Evolutionary conservation across 768 basidiomycete species (phyloP).

Genomic region (Dentipellis fragilis): DNA sequence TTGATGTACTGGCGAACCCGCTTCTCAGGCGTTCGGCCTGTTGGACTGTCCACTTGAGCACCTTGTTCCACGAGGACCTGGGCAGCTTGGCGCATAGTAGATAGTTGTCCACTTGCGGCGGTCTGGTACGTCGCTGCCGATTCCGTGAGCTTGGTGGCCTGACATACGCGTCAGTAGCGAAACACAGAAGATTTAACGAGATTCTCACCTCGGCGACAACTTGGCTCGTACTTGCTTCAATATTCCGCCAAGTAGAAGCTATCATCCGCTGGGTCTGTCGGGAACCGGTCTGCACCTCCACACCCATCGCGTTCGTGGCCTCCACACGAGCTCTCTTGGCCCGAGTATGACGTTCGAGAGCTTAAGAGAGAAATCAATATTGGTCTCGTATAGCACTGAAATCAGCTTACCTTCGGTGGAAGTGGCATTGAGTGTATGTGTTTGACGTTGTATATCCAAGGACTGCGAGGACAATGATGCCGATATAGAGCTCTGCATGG

Average conservation of each 20-base stretch:
- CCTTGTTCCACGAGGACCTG: slow-evolving; percentile 46
- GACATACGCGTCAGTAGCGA: slow-evolving; percentile 4
- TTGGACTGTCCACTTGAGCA: slow-evolving; percentile 50
- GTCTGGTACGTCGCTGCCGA: slow-evolving; percentile 35
- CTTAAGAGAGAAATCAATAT: slow-evolving; percentile 21
- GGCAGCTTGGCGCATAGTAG: slow-evolving; percentile 38
- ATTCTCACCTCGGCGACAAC: slow-evolving; percentile 44
- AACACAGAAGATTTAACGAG: background rate
- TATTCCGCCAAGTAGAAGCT: slow-evolving; percentile 37
- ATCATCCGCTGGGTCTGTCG: slow-evolving; percentile 40
- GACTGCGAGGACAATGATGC: slow-evolving; percentile 42
- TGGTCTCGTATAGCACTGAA: background rate
- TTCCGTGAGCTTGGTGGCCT: slow-evolving; percentile 34
- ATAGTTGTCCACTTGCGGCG: slow-evolving; percentile 32
- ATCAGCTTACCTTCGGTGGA: slow-evolving; percentile 33
- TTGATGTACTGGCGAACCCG: slow-evolving; percentile 61
- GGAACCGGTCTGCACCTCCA: slow-evolving; percentile 43
- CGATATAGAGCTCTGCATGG: slow-evolving; percentile 34
- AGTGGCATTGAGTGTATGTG: slow-evolving; percentile 32
- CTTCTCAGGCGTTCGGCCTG: slow-evolving; percentile 71
- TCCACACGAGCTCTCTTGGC: slow-evolving; percentile 65
- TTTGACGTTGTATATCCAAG: slow-evolving; percentile 38
- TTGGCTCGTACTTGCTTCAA: slow-evolving; percentile 31
- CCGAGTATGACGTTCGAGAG: slow-evolving; percentile 49
- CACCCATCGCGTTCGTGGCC: slow-evolving; percentile 36